These are phyloP conservation scores for Debaryomyces robertsiae DNA, from an alignment of 1,139 yeast species.

Conservation along the genomic window DNA sequence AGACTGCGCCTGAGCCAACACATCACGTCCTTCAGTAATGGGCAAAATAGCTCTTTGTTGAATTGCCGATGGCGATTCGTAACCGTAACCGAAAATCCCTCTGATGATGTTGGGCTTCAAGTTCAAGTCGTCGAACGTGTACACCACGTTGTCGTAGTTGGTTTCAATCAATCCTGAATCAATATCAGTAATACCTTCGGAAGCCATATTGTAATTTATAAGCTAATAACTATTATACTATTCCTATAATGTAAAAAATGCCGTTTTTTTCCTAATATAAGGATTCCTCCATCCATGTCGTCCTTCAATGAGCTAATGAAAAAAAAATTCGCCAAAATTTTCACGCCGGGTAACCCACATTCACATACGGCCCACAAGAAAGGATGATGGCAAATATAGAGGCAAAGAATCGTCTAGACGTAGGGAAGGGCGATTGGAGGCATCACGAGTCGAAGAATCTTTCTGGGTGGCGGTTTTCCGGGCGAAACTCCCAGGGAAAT, in stretches of 20 bases:
- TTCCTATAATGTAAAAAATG: slow-evolving; percentile 4
- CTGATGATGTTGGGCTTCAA: slow-evolving; percentile 75
- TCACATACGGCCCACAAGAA: too few species aligned
- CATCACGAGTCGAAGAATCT: slow-evolving; percentile 29
- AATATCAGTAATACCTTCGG: slow-evolving; percentile 75
- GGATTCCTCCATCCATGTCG: slow-evolving; percentile 4
- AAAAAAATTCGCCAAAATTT: slow-evolving; percentile 18
- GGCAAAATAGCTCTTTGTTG: slow-evolving; percentile 98
- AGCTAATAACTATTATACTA: slow-evolving; percentile 9
- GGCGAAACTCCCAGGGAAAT: slow-evolving; percentile 44
- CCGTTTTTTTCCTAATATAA: slow-evolving; percentile 2
- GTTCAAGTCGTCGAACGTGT: slow-evolving; percentile 85
- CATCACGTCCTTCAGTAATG: slow-evolving; percentile 95
- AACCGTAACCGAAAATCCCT: slow-evolving; percentile 97
- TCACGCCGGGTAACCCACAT: slow-evolving; percentile 27
- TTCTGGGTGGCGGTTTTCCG: slow-evolving; percentile 23
- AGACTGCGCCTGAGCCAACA: slow-evolving; percentile 98
- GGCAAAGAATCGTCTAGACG: too few species aligned
- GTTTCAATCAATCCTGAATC: slow-evolving; percentile 86
- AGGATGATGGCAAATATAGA: too few species aligned
- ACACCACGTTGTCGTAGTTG: slow-evolving; percentile 96
- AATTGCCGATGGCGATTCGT: slow-evolving; percentile 96
- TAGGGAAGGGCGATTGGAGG: background rate
- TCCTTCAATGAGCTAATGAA: slow-evolving; percentile 10
- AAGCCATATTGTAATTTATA: slow-evolving; percentile 31